phyloP scores from a whole-genome alignment of 768 basidiomycete species.

The Pleurotus djamor region DNA sequence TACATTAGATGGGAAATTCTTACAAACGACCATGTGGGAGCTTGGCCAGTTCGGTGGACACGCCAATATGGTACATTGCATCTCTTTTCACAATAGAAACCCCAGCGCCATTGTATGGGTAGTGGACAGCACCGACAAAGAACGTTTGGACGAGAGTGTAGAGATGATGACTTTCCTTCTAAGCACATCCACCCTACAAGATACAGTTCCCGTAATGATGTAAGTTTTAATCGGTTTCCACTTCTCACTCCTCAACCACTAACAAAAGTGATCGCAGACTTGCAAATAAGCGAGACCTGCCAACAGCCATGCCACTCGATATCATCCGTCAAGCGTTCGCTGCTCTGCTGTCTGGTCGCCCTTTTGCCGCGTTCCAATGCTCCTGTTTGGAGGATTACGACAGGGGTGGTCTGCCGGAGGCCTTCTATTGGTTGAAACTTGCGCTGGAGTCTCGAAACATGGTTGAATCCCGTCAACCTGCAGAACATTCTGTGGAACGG shows the following conservation, averaged over 20 bases:
- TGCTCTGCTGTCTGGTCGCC: slow-evolving; percentile 23
- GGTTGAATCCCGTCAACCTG: neutral
- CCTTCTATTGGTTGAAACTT: slow-evolving; percentile 36
- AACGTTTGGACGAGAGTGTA: slow-evolving; percentile 48
- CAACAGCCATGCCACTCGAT: slow-evolving; percentile 45
- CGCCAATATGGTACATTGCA: slow-evolving; percentile 30
- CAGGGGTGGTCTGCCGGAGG: slow-evolving; percentile 29
- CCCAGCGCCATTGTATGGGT: slow-evolving; percentile 64
- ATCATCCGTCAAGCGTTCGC: slow-evolving; percentile 38
- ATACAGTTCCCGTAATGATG: slow-evolving; percentile 29
- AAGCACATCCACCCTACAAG: neutral
- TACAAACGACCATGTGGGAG: slow-evolving; percentile 60
- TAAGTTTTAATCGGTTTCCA: slow-evolving; percentile 12
- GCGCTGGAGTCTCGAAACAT: slow-evolving; percentile 22
- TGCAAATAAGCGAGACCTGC: slow-evolving; percentile 63
- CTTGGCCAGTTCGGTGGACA: slow-evolving; percentile 55
- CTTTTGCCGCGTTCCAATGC: slow-evolving; percentile 24
- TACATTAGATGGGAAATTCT: slow-evolving; percentile 25
- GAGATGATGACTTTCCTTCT: slow-evolving; percentile 44
- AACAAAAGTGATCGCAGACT: slow-evolving; percentile 24
- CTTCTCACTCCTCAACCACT: neutral
- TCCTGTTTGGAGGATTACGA: slow-evolving; percentile 15
- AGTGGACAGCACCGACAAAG: slow-evolving; percentile 55
- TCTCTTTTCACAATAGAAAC: slow-evolving; percentile 17
- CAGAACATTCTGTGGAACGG: slow-evolving; percentile 5